phyloP scores from a whole-genome alignment of 768 basidiomycete species.

The Hygrocybe coccinea region DNA sequence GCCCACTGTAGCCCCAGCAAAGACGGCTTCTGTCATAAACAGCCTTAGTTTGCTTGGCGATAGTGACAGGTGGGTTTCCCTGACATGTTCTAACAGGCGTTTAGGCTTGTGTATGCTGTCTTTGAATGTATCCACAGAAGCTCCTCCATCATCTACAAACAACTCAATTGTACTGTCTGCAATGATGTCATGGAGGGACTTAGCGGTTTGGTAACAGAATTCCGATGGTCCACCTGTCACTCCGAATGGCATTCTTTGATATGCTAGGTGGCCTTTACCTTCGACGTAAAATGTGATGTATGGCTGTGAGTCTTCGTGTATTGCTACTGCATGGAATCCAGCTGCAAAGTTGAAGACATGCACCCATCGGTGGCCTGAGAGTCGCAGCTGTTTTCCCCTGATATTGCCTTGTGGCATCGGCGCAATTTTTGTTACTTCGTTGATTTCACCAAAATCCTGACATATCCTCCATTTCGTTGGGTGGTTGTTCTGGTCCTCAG shows the following conservation, averaged over 20 bases:
- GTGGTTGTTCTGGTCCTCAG: background rate
- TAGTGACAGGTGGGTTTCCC: slow-evolving; percentile 31
- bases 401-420: no score
- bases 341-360: no score
- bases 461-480: slow-evolving; percentile 32
- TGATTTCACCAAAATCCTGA: slow-evolving; percentile 36
- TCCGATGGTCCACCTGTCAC: no score
- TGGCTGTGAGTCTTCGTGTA: no score
- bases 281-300: no score
- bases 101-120: slow-evolving; percentile 18
- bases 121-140: slow-evolving; percentile 21
- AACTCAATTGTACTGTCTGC: slow-evolving; percentile 23
- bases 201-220: slow-evolving; percentile 13
- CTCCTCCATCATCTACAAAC: slow-evolving; percentile 38
- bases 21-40: slow-evolving; percentile 22
- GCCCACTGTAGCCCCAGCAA: slow-evolving; percentile 32
- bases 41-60: slow-evolving; percentile 29
- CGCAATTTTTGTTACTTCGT: slow-evolving; percentile 7
- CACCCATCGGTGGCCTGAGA: no score
- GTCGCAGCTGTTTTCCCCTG: no score
- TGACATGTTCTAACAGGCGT: slow-evolving; percentile 22
- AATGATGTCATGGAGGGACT: slow-evolving; percentile 23
- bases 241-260: no score
- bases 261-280: no score
- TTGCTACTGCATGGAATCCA: no score